A percentile compares a stretch with the other conserved stretches of the same genome.
Evolutionary conservation across 768 basidiomycete species (phyloP).

Genomic region (Galerina sulciceps): DNA sequence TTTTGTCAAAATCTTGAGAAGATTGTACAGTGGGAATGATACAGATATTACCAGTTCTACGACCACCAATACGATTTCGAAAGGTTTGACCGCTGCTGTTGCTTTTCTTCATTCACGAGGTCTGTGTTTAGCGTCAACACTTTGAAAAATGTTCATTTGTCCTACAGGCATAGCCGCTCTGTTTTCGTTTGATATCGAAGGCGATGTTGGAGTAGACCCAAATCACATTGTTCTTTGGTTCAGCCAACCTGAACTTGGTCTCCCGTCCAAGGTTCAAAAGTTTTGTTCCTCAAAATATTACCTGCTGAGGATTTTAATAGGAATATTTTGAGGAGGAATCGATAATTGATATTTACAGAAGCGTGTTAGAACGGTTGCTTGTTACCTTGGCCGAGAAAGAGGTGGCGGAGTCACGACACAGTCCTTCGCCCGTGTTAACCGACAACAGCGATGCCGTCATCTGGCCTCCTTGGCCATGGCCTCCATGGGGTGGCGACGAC

Average conservation of each 20-base stretch:
- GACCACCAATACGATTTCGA: constrained; percentile 29
- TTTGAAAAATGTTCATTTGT: neutral
- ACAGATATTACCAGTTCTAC: constrained; percentile 34
- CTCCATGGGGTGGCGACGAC: constrained; percentile 78
- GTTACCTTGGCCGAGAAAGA: constrained; percentile 53
- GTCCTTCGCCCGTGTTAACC: constrained; percentile 21
- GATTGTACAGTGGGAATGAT: constrained; percentile 59
- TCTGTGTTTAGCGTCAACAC: constrained; percentile 23
- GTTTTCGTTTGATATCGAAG: constrained; percentile 85
- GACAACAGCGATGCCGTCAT: constrained; percentile 46
- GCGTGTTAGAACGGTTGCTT: constrained; percentile 71
- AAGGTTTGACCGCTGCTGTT: constrained; percentile 79
- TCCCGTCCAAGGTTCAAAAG: constrained; percentile 78
- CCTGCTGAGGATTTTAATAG: constrained; percentile 35
- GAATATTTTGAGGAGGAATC: constrained; percentile 88
- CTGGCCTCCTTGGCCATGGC: constrained; percentile 87
- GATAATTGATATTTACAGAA: constrained; percentile 70
- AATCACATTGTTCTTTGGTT: constrained; percentile 88
- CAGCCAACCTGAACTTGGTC: constrained; percentile 77
- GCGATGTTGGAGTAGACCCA: constrained; percentile 86
- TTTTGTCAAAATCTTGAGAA: constrained; percentile 64
- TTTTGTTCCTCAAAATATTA: constrained; percentile 4
- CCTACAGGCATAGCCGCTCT: constrained; percentile 72
- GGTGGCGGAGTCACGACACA: constrained; percentile 24
- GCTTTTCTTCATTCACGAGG: constrained; percentile 89